Conservation (phyloP, 2,329 filamentous ascomycete genomes). For the Beauveria pseudobassiana region DNA sequence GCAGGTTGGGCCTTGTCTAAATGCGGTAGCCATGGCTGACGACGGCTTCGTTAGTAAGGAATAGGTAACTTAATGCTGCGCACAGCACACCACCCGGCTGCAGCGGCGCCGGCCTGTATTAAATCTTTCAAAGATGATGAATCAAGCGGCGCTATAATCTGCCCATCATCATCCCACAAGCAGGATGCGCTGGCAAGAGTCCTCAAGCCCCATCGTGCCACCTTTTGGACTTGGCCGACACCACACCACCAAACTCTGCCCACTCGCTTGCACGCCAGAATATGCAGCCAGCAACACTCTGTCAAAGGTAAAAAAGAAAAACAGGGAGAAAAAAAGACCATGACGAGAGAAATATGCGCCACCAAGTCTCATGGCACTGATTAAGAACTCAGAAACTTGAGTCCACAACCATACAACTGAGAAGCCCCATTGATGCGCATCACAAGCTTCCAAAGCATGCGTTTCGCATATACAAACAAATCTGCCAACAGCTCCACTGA, state of each 20-base stretch:
- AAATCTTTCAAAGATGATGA: neutral
- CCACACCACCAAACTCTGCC: neutral
- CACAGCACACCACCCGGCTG: neutral
- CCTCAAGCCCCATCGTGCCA: neutral
- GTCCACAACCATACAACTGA: too few species aligned
- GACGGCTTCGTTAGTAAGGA: too few species aligned
- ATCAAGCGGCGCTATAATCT: neutral
- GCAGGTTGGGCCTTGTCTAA: neutral
- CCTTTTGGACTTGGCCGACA: neutral
- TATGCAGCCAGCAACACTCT: neutral
- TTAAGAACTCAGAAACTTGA: neutral
- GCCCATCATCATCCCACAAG: neutral
- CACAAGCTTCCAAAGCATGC: neutral
- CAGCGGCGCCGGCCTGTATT: neutral
- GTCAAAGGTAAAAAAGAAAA: neutral
- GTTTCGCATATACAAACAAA: slow-evolving; percentile 4
- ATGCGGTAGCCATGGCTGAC: neutral
- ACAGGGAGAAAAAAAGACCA: neutral
- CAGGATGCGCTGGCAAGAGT: slow-evolving; percentile 3
- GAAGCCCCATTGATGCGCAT: neutral
- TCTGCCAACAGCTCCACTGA: neutral
- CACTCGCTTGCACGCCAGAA: neutral
- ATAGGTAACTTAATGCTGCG: neutral
- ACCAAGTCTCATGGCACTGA: neutral
- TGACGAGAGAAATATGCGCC: neutral